These are phyloP conservation scores for Colletotrichum tropicicola DNA, from an alignment of 2,329 filamentous ascomycete species.

Conservation along the genomic window DNA sequence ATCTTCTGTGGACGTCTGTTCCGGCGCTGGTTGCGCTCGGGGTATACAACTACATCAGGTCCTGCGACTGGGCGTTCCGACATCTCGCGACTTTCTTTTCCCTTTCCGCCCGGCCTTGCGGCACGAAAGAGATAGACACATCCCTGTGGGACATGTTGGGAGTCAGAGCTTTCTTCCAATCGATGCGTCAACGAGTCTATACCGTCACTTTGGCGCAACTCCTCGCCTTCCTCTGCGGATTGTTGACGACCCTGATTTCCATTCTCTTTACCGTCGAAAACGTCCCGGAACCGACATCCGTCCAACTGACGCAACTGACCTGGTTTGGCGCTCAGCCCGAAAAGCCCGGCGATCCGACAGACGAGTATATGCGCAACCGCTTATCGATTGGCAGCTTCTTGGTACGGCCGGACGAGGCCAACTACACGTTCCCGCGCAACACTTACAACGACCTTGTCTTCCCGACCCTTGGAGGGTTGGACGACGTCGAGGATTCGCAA, in stretches of 20 bases:
- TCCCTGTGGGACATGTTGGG: constrained; percentile 14
- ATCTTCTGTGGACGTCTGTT: constrained; percentile 16
- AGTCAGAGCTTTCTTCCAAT: background rate
- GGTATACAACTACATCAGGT: constrained; percentile 4
- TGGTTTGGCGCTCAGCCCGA: background rate
- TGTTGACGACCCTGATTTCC: constrained; percentile 2
- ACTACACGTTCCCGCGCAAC: constrained; percentile 5
- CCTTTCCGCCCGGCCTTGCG: background rate
- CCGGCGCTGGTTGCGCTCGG: background rate
- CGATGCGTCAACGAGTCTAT: background rate
- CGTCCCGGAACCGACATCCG: background rate
- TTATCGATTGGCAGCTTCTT: background rate
- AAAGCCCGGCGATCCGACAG: background rate
- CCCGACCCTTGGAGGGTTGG: background rate
- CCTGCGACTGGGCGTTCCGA: constrained; percentile 1
- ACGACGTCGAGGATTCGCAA: background rate
- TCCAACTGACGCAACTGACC: background rate
- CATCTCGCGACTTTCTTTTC: background rate
- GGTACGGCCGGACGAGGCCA: background rate
- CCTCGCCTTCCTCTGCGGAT: constrained; percentile 12
- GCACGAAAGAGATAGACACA: background rate
- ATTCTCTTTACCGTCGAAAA: constrained; percentile 2
- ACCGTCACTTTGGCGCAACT: background rate
- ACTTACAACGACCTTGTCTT: constrained; percentile 1
- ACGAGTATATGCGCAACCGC: background rate